A percentile compares a stretch with the other conserved stretches of the same genome.
Evolutionary conservation across 148 eudicot species (phyloP).

Genomic region (Beta vulgaris): DNA sequence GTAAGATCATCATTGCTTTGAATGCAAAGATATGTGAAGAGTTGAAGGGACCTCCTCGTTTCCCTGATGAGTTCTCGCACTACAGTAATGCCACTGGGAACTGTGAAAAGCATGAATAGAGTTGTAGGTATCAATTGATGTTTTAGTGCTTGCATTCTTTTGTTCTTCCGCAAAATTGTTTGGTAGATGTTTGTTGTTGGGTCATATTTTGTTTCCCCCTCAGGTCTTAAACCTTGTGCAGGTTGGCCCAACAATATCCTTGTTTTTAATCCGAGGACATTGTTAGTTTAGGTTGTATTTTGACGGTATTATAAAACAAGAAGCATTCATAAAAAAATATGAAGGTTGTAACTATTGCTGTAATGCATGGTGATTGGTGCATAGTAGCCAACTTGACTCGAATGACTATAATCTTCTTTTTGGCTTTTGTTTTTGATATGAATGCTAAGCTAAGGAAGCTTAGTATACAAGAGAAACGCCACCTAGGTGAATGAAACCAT

Average conservation of each 20-base stretch:
- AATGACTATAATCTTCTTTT: no score
- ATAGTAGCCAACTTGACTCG: no score
- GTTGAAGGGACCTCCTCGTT: conserved; percentile 23
- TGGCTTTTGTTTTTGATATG: no score
- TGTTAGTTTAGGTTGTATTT: not conserved
- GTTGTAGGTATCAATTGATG: not conserved
- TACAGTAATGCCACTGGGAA: not conserved
- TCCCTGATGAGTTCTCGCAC: conserved; percentile 18
- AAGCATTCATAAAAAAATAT: not conserved
- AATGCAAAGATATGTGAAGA: not conserved
- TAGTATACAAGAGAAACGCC: no score
- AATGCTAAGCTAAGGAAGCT: no score
- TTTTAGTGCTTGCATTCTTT: conserved; percentile 18
- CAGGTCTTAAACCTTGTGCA: conserved; percentile 11
- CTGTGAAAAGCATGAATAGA: not conserved
- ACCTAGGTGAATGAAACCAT: no score
- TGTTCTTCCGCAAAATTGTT: conserved; percentile 3
- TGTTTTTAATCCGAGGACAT: not conserved
- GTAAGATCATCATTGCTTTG: not conserved
- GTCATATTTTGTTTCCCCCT: conserved; percentile 24
- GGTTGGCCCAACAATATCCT: conserved; percentile 17
- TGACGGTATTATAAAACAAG: not conserved
- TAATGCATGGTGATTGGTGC: no score
- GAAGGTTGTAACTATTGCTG: no score
- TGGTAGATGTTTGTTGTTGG: conserved; percentile 1